These are phyloP conservation scores for Phytophthora rubi DNA, from an alignment of 352 stramenopile genomes.

Conservation along the genomic window DNA sequence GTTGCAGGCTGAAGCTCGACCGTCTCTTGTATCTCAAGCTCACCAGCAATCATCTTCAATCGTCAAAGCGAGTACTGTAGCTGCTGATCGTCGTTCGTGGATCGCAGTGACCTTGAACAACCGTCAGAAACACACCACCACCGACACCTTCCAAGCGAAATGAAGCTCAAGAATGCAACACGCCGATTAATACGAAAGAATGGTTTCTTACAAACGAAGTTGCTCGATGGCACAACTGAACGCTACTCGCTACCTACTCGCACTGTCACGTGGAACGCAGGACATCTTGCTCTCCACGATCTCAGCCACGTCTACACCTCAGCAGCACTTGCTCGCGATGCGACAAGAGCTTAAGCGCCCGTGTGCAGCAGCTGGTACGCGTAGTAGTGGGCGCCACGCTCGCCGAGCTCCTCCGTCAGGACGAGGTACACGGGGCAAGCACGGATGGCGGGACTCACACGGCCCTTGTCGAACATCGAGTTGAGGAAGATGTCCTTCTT, in stretches of 20 bases:
- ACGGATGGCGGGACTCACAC: constrained; percentile 76
- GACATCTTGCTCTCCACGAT: constrained; percentile 13
- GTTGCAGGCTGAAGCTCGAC: not conserved
- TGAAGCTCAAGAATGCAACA: not conserved
- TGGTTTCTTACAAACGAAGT: constrained; percentile 27
- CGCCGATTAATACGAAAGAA: constrained; percentile 25
- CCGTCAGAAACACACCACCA: not conserved
- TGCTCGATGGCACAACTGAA: constrained; percentile 29
- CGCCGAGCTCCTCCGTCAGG: constrained; percentile 87
- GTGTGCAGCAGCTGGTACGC: constrained; percentile 74
- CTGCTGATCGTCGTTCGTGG: constrained; percentile 2
- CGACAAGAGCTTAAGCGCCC: constrained; percentile 37
- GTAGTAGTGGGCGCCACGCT: constrained; percentile 89
- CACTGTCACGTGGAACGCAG: constrained; percentile 5
- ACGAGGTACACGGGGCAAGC: constrained; percentile 90
- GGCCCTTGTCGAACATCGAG: constrained; percentile 86
- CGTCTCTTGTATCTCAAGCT: not conserved
- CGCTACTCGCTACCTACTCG: constrained; percentile 17
- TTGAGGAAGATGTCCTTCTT: constrained; percentile 77
- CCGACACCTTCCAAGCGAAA: not conserved
- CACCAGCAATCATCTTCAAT: not conserved
- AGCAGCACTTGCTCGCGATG: constrained; percentile 24
- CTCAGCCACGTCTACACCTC: constrained; percentile 29
- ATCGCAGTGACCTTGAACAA: not conserved
- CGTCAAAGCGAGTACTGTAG: not conserved